phyloP scores from a whole-genome alignment of 1,284 basidiomycete genomes.

The Melampsora occidentalis region DNA sequence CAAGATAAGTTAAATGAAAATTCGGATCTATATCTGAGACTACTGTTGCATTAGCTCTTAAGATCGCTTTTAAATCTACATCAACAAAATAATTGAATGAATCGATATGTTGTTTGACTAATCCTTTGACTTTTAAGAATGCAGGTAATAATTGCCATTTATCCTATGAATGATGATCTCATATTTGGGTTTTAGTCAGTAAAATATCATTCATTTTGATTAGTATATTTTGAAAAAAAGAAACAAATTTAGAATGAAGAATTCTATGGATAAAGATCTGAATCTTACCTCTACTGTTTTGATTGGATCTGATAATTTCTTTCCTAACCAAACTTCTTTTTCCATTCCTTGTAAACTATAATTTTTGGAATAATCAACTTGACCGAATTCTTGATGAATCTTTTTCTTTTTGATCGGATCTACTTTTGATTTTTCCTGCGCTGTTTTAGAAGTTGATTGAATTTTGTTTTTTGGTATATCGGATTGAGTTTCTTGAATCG shows the following conservation, averaged over 20 bases:
- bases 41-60: conserved; percentile 82
- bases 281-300: conserved; percentile 58
- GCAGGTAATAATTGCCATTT: conserved; percentile 96
- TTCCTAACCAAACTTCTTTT: conserved; percentile 52
- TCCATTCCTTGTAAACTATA: conserved; percentile 49
- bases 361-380: background rate
- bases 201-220: background rate
- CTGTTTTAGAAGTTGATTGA: background rate
- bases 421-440: background rate
- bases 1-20: conserved; percentile 95
- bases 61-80: conserved; percentile 92
- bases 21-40: conserved; percentile 95
- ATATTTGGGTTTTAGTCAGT: background rate
- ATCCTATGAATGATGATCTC: conserved; percentile 62
- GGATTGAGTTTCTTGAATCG: background rate
- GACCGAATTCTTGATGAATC: background rate
- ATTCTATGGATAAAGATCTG: background rate
- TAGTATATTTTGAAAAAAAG: background rate
- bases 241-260: background rate
- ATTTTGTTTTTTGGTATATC: background rate
- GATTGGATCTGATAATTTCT: conserved; percentile 57
- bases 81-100: conserved; percentile 99
- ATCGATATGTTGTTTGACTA: conserved; percentile 99
- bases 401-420: background rate
- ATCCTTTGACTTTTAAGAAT: conserved; percentile 90